Evolutionary conservation across 441 rosid genomes (phyloP), one percentile per base, ranked within the genome.

Genomic region (Corymbia citriodora): DNA sequence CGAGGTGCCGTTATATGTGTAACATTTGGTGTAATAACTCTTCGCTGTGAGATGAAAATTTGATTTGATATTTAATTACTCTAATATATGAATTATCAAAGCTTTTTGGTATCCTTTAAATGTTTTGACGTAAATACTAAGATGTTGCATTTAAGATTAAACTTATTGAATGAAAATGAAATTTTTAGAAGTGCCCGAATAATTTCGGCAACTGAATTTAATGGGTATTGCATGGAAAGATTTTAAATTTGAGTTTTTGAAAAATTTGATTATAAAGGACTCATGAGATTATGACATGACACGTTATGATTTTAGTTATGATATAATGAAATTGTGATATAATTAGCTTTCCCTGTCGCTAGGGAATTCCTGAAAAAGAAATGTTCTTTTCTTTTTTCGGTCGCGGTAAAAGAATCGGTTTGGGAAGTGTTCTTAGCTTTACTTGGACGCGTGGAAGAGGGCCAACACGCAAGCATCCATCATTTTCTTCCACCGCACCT

Each of bases 261-360:
- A 21, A 23, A 74, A 11, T 33, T 1, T 3, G 7, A 3, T 23
- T 0, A 13, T 0, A 74, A 40, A 40, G 1, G 50, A 12, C 6
- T 12, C 17, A 74, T 0, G n/a, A 45, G 2, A 40, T 40, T 10
- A 74, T 13, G 21, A 50, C 8, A 15, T 2, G 2, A 21, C 29
- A 7, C 27, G 9, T 3, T 40, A 21, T 25, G 29, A 74, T 6
- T 40, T 40, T 74, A 1, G 17, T 40, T 4, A 13, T 2, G 21
- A 9, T 11, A 11, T 21, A 11, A 74, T 9, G 17, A 3, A 29
- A 74, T 21, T 11, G 6, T 11, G 25, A 23, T 19, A 21, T 74
- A 48, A 40, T 74, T 72, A 27, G 49, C 36, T 40, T 40, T 15
- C 29, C 29, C 31, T 1, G 31, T 31, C 21, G 31, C 16, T 31